Conservation (phyloP, 2,329 filamentous ascomycete species). For the Pseudogymnoascus sp. region DNA sequence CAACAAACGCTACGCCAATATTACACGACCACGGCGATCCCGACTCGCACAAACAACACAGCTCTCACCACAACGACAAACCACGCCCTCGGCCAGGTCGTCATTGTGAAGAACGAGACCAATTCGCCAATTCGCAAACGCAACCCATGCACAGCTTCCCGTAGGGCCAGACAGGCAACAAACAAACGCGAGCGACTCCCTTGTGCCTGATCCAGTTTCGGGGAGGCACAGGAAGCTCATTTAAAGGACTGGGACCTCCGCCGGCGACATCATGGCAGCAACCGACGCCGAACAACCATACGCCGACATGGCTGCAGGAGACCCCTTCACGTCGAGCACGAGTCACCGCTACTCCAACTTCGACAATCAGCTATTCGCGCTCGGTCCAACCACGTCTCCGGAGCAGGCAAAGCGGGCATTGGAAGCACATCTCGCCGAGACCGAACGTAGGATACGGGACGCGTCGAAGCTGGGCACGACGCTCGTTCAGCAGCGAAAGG, state of each 20-base stretch:
- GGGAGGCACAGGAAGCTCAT: conserved; percentile 1
- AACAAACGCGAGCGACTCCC: not conserved
- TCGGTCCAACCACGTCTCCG: conserved; percentile 70
- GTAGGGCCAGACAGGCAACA: conserved; percentile 1
- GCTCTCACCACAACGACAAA: not conserved
- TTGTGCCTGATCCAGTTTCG: not conserved
- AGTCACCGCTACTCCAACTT: conserved; percentile 72
- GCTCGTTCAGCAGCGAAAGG: conserved; percentile 76
- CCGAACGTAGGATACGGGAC: conserved; percentile 82
- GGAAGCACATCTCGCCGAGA: conserved; percentile 86
- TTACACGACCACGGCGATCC: conserved; percentile 1
- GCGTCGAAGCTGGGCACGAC: conserved; percentile 82
- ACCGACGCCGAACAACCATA: conserved; percentile 4
- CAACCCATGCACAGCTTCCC: conserved; percentile 6
- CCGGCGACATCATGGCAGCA: conserved; percentile 2
- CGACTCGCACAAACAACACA: conserved; percentile 5
- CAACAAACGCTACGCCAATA: conserved; percentile 6
- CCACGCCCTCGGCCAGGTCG: not conserved
- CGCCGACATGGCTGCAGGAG: conserved; percentile 3
- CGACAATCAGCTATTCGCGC: conserved; percentile 68
- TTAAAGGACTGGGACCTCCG: not conserved
- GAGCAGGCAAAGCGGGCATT: conserved; percentile 80
- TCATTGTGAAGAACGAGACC: not conserved
- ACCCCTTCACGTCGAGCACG: conserved; percentile 6
- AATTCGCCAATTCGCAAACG: not conserved